Percentiles rank a stretch among this genome's conserved stretches.
These are phyloP conservation scores for Neonectria sp. DNA, from an alignment of 2,329 filamentous ascomycete genomes.

Conservation along the genomic window DNA sequence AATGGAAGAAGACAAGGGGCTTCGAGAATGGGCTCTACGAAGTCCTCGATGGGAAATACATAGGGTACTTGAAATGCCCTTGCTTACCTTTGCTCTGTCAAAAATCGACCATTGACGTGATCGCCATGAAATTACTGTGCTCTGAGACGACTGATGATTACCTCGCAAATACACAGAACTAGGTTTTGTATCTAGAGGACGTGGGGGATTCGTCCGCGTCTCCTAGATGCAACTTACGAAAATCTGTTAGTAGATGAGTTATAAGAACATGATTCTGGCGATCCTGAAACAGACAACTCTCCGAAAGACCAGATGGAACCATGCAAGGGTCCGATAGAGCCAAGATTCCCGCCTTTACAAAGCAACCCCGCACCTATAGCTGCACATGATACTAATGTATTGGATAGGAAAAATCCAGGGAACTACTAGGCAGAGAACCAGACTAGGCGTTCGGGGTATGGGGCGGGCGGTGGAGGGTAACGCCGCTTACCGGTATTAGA, in stretches of 20 bases:
- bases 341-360: conserved; percentile 3
- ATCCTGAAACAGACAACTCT: conserved; percentile 29
- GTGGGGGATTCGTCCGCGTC: not conserved
- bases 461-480: not conserved
- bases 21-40: not conserved
- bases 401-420: not conserved
- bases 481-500: not conserved
- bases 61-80: not conserved
- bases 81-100: not conserved
- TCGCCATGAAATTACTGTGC: not conserved
- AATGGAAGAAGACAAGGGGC: not conserved
- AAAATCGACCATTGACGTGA: not conserved
- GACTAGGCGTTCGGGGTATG: not conserved
- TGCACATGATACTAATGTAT: conserved; percentile 10
- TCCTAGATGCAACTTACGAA: not conserved
- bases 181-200: not conserved
- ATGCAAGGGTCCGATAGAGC: not conserved
- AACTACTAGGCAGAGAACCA: not conserved
- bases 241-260: not conserved
- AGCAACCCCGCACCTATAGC: conserved; percentile 16
- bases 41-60: not conserved
- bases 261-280: conserved; percentile 1
- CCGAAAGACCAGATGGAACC: conserved; percentile 11
- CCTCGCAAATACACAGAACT: not conserved
- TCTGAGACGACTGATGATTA: not conserved